Percentiles rank a stretch among this genome's conserved stretches.
phyloP scores from a whole-genome alignment of 2,329 filamentous ascomycete genomes.

The Raffaelea ambrosiae region DNA sequence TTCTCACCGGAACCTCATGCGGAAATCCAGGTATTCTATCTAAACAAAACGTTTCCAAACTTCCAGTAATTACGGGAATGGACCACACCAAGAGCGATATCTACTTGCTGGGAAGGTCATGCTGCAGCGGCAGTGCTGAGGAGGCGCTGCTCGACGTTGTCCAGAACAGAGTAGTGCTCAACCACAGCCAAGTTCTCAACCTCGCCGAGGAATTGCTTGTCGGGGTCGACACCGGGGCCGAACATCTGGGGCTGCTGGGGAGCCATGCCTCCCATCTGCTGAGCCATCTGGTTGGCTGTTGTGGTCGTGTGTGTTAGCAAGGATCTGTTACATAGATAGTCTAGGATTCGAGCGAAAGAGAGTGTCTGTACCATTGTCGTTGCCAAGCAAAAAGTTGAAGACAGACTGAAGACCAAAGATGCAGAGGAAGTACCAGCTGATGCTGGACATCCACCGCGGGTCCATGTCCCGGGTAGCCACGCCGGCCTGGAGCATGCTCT shows the following conservation, averaged over 20 bases:
- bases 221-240: conserved; percentile 84
- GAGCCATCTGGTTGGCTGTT: conserved; percentile 88
- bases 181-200: conserved; percentile 93
- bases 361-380: conserved; percentile 72
- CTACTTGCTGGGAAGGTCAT: too few relatives aligned
- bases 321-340: not conserved
- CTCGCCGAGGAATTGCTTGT: conserved; percentile 90
- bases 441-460: conserved; percentile 94
- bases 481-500: conserved; percentile 97
- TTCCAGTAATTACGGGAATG: too few relatives aligned
- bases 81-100: too few relatives aligned
- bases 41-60: too few relatives aligned
- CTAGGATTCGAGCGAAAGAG: not conserved
- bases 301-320: conserved; percentile 11
- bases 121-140: conserved; percentile 38
- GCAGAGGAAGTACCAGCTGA: conserved; percentile 98
- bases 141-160: conserved; percentile 79
- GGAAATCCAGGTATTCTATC: too few relatives aligned
- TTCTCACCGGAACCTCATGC: too few relatives aligned
- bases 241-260: conserved; percentile 67
- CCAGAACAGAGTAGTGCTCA: conserved; percentile 86
- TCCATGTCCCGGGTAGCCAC: conserved; percentile 95
- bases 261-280: conserved; percentile 80
- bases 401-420: conserved; percentile 94
- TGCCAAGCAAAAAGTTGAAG: conserved; percentile 93